Percentiles rank a stretch among this genome's conserved stretches.
phyloP scores from a whole-genome alignment of 345 rosid species.

The Linum lewisii region DNA sequence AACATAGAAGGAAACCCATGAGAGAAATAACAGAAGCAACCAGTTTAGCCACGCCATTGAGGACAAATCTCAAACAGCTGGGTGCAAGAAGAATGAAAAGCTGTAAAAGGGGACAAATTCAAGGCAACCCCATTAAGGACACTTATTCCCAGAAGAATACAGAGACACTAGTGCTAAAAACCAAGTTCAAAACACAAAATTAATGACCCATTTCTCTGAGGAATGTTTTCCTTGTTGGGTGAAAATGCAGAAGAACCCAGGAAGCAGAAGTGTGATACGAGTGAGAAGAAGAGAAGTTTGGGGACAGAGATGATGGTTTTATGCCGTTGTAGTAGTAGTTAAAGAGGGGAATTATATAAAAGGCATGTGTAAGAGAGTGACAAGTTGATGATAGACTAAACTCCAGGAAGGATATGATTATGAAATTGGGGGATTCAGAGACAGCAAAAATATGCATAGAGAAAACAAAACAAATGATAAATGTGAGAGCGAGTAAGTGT shows the following conservation, averaged over 20 bases:
- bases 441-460: too few relatives aligned
- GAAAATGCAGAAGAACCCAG: background rate
- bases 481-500: too few relatives aligned
- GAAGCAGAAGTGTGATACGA: background rate
- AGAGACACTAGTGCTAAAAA: background rate
- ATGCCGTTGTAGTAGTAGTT: too few relatives aligned
- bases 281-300: background rate
- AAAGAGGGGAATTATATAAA: too few relatives aligned
- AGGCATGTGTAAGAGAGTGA: too few relatives aligned
- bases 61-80: background rate
- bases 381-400: too few relatives aligned
- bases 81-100: background rate
- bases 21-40: constrained; percentile 30
- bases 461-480: too few relatives aligned
- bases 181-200: background rate
- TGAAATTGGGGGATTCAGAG: too few relatives aligned
- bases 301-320: background rate
- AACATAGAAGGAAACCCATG: constrained; percentile 31
- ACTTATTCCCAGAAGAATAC: background rate
- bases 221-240: background rate
- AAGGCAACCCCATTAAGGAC: background rate
- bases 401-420: too few relatives aligned
- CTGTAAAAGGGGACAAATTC: background rate
- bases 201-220: too few relatives aligned
- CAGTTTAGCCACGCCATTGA: constrained; percentile 30